Percentiles rank a stretch among this genome's conserved stretches.
Evolutionary conservation across 345 rosid genomes (phyloP).

Genomic region (Pugionium cornutum): DNA sequence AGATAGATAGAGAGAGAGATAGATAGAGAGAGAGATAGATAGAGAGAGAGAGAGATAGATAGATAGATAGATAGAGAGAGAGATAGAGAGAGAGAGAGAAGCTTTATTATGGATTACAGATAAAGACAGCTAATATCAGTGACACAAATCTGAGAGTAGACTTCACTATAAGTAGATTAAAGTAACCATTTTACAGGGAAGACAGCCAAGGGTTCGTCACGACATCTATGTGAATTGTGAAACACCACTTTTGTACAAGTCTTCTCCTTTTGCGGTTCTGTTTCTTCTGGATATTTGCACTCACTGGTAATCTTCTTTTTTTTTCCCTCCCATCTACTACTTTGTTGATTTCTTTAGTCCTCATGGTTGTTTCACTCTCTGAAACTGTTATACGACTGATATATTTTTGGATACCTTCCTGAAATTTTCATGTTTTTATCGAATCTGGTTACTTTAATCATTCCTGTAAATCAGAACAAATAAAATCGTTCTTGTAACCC

Average conservation of each 20-base stretch:
- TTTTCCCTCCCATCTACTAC: not conserved
- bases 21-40: not conserved
- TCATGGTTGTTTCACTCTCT: conserved; percentile 12
- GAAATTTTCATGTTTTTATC: not conserved
- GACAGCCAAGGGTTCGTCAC: not conserved
- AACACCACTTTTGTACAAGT: conserved; percentile 15
- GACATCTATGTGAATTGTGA: not conserved
- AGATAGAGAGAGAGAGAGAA: conserved; percentile 7
- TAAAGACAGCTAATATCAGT: conserved; percentile 19
- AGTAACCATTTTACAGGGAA: conserved; percentile 20
- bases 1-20: not conserved
- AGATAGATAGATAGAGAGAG: not conserved
- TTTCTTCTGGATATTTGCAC: conserved; percentile 3
- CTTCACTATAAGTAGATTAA: conserved; percentile 33
- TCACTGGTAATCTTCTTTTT: conserved; percentile 24
- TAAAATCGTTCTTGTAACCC: not conserved
- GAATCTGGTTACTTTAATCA: not conserved
- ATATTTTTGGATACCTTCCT: not conserved
- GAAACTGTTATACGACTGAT: not conserved
- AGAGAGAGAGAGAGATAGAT: not conserved
- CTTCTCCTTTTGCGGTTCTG: conserved; percentile 3
- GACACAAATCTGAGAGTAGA: conserved; percentile 36
- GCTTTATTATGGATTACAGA: conserved; percentile 15
- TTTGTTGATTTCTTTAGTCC: not conserved
- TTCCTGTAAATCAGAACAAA: not conserved